Evolutionary conservation across 1,284 basidiomycete genomes (phyloP).

Genomic region (Cryptococcus sp.): DNA sequence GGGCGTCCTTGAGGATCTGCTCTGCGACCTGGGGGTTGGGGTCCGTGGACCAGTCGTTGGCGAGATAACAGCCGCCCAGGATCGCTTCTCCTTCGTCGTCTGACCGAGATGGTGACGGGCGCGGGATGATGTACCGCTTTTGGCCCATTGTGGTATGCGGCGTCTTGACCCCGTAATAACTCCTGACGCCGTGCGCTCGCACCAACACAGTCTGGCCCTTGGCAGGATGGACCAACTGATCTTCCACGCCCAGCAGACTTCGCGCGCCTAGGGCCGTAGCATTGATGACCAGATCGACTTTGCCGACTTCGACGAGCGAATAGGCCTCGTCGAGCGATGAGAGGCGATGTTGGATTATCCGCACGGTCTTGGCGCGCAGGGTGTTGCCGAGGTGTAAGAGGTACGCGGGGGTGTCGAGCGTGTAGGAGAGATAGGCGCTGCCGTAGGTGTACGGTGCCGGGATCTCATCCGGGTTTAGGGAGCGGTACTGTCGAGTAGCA

Average conservation of each 20-base stretch:
- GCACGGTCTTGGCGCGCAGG: constrained; percentile 37
- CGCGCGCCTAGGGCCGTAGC: constrained; percentile 62
- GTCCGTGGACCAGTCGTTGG: constrained; percentile 43
- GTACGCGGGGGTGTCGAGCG: constrained; percentile 52
- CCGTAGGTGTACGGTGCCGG: constrained; percentile 28
- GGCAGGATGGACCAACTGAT: constrained; percentile 70
- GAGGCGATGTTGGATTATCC: constrained; percentile 43
- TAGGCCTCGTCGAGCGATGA: constrained; percentile 50
- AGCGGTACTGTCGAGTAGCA: constrained; percentile 10
- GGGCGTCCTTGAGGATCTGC: constrained; percentile 50
- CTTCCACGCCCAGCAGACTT: constrained; percentile 75
- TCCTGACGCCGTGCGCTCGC: constrained; percentile 60
- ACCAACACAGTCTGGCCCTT: constrained; percentile 83
- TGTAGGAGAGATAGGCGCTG: constrained; percentile 49
- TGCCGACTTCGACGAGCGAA: constrained; percentile 22
- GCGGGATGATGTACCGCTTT: constrained; percentile 53
- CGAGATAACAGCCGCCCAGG: constrained; percentile 48
- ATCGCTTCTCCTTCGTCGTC: constrained; percentile 44
- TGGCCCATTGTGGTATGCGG: constrained; percentile 3
- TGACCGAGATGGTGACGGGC: constrained; percentile 40
- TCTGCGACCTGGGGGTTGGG: constrained; percentile 38
- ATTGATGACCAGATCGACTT: constrained; percentile 53
- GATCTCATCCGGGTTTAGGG: constrained; percentile 10
- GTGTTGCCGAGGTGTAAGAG: constrained; percentile 40
- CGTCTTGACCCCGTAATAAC: constrained; percentile 14